Evolutionary conservation across 108 stramenopile species (phyloP), one percentile per base, ranked within the genome.

Genomic region (Conticribra weissflogii): DNA sequence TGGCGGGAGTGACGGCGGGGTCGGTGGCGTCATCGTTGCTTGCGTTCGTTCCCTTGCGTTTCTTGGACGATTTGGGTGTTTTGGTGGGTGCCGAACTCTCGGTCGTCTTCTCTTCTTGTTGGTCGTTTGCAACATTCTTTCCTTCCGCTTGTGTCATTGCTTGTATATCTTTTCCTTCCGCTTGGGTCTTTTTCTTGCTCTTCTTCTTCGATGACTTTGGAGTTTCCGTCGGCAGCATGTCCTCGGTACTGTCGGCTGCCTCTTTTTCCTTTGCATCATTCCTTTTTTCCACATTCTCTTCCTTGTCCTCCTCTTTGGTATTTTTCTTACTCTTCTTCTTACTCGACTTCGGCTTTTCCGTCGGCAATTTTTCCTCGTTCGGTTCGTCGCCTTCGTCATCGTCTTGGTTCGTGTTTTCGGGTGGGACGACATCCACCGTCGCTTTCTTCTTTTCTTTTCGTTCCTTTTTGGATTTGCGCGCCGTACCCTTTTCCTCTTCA

Each of bases 401-500:
- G n/a, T 76, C 49, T 76, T 54, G 21, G 56, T 34, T 56, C 36
- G 58, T 55, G 16, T 30, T 33, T 7, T 22, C 27, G 28, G n/a
- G n/a, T n/a, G n/a, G n/a, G n/a, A n/a, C n/a, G n/a, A n/a, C n/a
- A n/a, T n/a, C 66, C 34, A 19, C 41, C 41, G 4, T 22, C 9
- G 29, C 27, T 3, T 0, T 12, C 36, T 30, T 30, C 14, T 24
- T 54, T 16, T 52, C 63, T 46, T 68, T 69, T 66, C 56, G 64
- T 32, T 63, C 36, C 32, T 75, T 70, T 61, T 72, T 72, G 25
- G 73, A 33, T 68, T 73, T 78, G 14, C n/a, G n/a, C n/a, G n/a
- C n/a, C n/a, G n/a, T n/a, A n/a, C n/a, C n/a, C n/a, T n/a, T n/a
- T n/a, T n/a, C n/a, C n/a, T n/a, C n/a, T n/a, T n/a, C n/a, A n/a